phyloP scores from a whole-genome alignment of 192 early-diverging fungal species.

The Backusella sp. region DNA sequence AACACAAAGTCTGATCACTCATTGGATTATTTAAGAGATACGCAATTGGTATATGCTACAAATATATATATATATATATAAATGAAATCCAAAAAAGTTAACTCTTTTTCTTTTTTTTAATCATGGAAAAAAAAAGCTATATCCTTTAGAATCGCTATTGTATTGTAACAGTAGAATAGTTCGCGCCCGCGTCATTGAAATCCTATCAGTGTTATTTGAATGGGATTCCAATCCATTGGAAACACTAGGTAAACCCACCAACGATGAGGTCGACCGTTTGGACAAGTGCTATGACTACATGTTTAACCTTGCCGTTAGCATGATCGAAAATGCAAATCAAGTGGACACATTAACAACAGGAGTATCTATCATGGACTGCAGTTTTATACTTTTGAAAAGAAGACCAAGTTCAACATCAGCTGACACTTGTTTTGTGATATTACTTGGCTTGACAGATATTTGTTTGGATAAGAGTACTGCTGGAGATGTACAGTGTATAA shows the following conservation, averaged over 20 bases:
- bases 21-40: constrained; percentile 38
- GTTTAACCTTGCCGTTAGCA: background rate
- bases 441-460: background rate
- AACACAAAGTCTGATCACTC: constrained; percentile 29
- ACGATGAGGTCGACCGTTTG: background rate
- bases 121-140: constrained; percentile 12
- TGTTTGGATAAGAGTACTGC: background rate
- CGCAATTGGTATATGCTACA: constrained; percentile 35
- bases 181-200: constrained; percentile 42
- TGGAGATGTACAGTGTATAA: background rate
- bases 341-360: constrained; percentile 12
- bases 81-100: background rate
- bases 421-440: background rate
- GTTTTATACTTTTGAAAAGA: background rate
- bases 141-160: constrained; percentile 30
- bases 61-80: too few relatives aligned
- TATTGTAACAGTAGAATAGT: constrained; percentile 30
- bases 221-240: constrained; percentile 37
- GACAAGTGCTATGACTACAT: background rate
- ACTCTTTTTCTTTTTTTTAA: background rate
- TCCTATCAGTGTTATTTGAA: constrained; percentile 41
- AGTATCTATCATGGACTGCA: background rate
- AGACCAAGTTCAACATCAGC: background rate
- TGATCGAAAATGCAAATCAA: constrained; percentile 3
- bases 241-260: background rate